Percentiles rank a stretch among this genome's conserved stretches.
Evolutionary conservation across 352 stramenopile genomes (phyloP).

Genomic region (Blastocystis sp.): DNA sequence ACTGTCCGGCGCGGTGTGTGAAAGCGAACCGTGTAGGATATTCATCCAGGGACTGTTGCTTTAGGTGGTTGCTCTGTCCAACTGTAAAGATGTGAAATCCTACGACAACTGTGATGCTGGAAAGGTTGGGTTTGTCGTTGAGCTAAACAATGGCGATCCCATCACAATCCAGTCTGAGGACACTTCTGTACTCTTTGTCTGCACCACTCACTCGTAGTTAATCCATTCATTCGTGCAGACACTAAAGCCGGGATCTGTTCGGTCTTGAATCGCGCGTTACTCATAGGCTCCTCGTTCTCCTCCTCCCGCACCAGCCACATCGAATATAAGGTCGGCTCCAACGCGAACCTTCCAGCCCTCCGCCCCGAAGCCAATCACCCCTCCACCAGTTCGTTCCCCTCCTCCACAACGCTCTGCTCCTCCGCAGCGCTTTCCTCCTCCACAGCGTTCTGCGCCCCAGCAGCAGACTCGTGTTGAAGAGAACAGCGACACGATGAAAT

Average conservation of each 20-base stretch:
- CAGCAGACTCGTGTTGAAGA: not conserved
- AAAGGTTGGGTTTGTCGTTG: slow-evolving; percentile 27
- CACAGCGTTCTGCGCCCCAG: no score
- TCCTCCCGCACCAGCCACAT: no score
- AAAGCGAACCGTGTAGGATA: slow-evolving; percentile 23
- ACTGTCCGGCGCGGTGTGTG: slow-evolving; percentile 50
- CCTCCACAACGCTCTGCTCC: slow-evolving; percentile 22
- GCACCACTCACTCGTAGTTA: not conserved
- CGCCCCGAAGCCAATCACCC: not conserved
- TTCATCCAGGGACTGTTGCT: no score
- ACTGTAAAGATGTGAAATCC: not conserved
- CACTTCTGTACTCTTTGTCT: not conserved
- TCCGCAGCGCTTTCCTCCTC: not conserved
- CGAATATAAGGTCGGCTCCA: no score
- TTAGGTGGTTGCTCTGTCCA: slow-evolving; percentile 27
- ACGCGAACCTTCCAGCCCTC: no score
- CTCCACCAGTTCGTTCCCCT: slow-evolving; percentile 34
- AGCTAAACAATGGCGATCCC: slow-evolving; percentile 1
- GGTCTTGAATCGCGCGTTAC: not conserved
- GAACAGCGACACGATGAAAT: not conserved
- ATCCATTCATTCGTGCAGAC: not conserved
- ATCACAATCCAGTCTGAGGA: slow-evolving; percentile 43
- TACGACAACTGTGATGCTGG: not conserved
- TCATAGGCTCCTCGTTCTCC: not conserved
- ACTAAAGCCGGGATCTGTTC: not conserved